These are phyloP conservation scores for Dendrobium officinale DNA, from an alignment of 106 monocot genomes.

Conservation along the genomic window DNA sequence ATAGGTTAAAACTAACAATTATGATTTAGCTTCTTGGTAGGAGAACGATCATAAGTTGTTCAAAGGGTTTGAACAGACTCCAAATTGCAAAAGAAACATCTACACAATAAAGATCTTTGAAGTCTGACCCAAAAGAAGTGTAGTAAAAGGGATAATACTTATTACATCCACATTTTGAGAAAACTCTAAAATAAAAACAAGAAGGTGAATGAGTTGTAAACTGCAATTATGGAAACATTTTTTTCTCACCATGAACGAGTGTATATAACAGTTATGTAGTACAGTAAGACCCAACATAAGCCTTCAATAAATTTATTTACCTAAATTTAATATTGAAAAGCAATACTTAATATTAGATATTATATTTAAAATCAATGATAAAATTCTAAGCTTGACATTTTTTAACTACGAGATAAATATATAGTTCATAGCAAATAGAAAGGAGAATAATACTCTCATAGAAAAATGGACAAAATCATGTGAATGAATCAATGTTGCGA, in stretches of 20 bases:
- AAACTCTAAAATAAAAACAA: neutral
- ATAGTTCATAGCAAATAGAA: neutral
- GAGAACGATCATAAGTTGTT: conserved; percentile 58
- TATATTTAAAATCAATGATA: neutral
- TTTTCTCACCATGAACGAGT: conserved; percentile 39
- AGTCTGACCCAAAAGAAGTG: conserved; percentile 45
- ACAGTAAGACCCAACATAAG: conserved; percentile 43
- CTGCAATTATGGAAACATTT: too few relatives aligned
- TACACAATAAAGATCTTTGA: conserved; percentile 10
- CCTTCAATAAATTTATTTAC: conserved; percentile 44
- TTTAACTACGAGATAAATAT: too few relatives aligned
- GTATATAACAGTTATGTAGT: conserved; percentile 35
- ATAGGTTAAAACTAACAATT: neutral
- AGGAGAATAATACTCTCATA: neutral
- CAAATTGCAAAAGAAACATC: conserved; percentile 21
- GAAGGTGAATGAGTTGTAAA: neutral
- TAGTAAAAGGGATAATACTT: conserved; percentile 58
- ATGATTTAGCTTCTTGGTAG: conserved; percentile 34
- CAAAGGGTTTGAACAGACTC: conserved; percentile 38
- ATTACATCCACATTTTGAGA: neutral
- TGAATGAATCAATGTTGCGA: too few relatives aligned
- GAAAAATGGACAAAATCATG: neutral
- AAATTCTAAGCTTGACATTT: too few relatives aligned
- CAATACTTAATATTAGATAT: neutral
- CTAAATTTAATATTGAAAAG: conserved; percentile 8